Base-by-base conservation (phyloP, 1,284 basidiomycete species). In the Marasmius sp. region DNA sequence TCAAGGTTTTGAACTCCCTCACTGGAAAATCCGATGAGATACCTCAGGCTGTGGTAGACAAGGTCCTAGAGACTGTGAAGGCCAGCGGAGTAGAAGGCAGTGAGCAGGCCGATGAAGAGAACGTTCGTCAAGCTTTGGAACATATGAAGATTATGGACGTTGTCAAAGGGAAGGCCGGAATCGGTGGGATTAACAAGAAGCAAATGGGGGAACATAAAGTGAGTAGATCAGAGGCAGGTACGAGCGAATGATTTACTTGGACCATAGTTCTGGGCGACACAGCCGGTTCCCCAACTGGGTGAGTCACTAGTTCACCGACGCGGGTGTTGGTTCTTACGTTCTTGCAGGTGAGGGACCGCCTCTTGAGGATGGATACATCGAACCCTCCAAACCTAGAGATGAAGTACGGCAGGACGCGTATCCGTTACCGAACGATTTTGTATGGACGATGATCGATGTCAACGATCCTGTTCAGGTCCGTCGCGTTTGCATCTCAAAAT, bases 221-320 rank as follows among this genome's bases (percentile, higher is more conserved):
- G 66, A 56, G 80, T 60, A 36, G 51, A 38, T 38, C 36, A 6
- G 37, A 18, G n/a, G 45, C 5, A 53, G 41, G 34, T 49, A 22
- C 37, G 55, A 57, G 37, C 52, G n/a, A 60, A 33, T 33, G 52
- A 59, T 33, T 61, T 56, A 59, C 50, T 60, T 52, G 50, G 41
- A 63, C 48, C 62, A 14, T 69, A 95, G 94, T 98, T 98, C 77
- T 98, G 95, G 95, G 87, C 82, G 49, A 97, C 95, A 4, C 95
- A 98, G 75, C 97, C 97, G 3, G 97, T 99, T 8, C 91, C 93
- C 51, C 94, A 97, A 71, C 77, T 86, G 63, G 92, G 91, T 88
- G 69, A 67, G 74, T 66, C 16, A 12, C 20, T 5, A 4, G 18
- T 18, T 27, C 6, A 3, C 14, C 14, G 9, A 52, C 22, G 16